Conservation (phyloP, 164 flowering plant genomes). For the Echeveria elegans region DNA sequence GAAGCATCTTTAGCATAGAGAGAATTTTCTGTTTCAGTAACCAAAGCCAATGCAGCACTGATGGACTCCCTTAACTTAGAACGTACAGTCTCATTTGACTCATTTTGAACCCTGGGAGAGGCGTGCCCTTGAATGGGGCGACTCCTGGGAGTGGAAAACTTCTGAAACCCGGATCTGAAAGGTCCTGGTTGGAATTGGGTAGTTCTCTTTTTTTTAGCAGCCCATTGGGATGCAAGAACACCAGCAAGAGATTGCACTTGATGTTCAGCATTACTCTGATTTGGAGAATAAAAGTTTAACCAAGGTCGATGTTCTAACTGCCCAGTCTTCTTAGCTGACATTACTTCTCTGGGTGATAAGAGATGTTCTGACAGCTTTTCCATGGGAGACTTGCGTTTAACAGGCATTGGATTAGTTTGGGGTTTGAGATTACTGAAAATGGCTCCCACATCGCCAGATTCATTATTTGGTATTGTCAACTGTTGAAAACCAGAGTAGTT, state of each 20-base stretch:
- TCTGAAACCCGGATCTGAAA: constrained; percentile 21
- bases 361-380: constrained; percentile 17
- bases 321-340: constrained; percentile 29
- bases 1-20: constrained; percentile 8
- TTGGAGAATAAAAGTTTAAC: constrained; percentile 26
- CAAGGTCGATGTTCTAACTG: constrained; percentile 35
- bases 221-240: constrained; percentile 15
- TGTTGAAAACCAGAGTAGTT: constrained; percentile 15
- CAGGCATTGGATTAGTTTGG: constrained; percentile 18
- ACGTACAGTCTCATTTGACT: constrained; percentile 63
- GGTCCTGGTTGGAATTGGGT: constrained; percentile 20
- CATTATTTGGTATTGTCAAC: constrained; percentile 11
- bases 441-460: constrained; percentile 12
- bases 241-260: constrained; percentile 14
- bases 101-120: constrained; percentile 32
- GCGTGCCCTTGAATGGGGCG: constrained; percentile 25
- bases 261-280: constrained; percentile 20
- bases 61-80: constrained; percentile 81
- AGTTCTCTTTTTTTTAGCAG: constrained; percentile 21
- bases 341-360: constrained; percentile 15
- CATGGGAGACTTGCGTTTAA: constrained; percentile 35
- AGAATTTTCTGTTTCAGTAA: constrained; percentile 27
- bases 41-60: constrained; percentile 71
- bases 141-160: constrained; percentile 15
- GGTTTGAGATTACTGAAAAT: constrained; percentile 15